Evolutionary conservation across 2,329 filamentous ascomycete species (phyloP).

Genomic region (Saccharata proteae): DNA sequence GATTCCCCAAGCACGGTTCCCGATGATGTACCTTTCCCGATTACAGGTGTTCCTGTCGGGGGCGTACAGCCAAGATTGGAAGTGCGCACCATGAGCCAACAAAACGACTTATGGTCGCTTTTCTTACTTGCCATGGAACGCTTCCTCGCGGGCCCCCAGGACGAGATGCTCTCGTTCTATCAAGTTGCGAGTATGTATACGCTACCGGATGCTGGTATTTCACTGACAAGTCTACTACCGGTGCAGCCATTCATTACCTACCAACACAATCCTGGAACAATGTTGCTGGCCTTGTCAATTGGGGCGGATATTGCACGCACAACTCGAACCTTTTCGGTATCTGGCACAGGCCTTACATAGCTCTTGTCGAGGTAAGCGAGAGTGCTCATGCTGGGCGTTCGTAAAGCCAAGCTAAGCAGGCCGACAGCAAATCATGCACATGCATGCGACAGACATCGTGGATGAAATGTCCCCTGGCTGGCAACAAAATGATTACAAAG

Average conservation of each 20-base stretch:
- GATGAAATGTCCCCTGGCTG: conserved; percentile 22
- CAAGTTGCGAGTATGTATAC: conserved; percentile 54
- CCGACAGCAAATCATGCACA: conserved; percentile 24
- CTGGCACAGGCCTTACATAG: conserved; percentile 76
- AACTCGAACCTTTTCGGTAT: conserved; percentile 65
- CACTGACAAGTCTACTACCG: conserved; percentile 18
- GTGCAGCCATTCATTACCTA: conserved; percentile 40
- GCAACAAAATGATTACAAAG: conserved; percentile 20
- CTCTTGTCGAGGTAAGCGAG: conserved; percentile 42
- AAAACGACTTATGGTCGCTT: conserved; percentile 59
- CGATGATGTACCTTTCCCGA: conserved; percentile 12
- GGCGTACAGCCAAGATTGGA: conserved; percentile 43
- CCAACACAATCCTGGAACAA: conserved; percentile 39
- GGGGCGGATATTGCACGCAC: conserved; percentile 62
- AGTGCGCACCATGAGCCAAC: conserved; percentile 49
- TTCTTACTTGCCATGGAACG: conserved; percentile 62
- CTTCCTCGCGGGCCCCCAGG: conserved; percentile 55
- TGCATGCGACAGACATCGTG: conserved; percentile 23
- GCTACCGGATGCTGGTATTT: too few species aligned
- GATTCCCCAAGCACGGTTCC: too few species aligned
- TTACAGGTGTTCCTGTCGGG: conserved; percentile 13
- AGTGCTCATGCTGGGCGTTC: neutral
- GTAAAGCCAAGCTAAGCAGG: neutral
- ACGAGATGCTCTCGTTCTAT: conserved; percentile 58
- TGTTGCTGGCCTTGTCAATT: too few species aligned